A percentile compares a stretch with the other conserved stretches of the same genome.
phyloP scores from a whole-genome alignment of 108 stramenopile species.

The Nitzschia inconspicua region DNA sequence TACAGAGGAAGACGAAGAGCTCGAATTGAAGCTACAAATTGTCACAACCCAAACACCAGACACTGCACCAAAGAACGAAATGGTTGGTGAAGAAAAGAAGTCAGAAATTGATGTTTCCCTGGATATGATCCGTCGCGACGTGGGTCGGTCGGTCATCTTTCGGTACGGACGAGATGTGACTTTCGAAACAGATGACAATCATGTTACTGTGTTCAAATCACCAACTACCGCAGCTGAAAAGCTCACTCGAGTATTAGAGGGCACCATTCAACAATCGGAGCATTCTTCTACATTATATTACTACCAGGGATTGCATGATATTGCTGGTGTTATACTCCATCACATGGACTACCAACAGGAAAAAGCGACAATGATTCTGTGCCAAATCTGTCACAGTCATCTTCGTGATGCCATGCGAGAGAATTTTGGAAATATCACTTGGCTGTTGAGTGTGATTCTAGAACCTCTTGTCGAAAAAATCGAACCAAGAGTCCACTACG shows the following conservation, averaged over 20 bases:
- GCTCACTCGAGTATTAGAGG: slow-evolving; percentile 22
- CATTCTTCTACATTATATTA: slow-evolving; percentile 23
- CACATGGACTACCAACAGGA: slow-evolving; percentile 42
- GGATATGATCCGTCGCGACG: slow-evolving; percentile 36
- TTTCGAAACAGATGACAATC: background rate
- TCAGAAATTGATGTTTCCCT: slow-evolving; percentile 9
- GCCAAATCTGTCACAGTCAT: slow-evolving; percentile 26
- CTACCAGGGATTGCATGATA: slow-evolving; percentile 46
- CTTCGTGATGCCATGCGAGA: slow-evolving; percentile 43
- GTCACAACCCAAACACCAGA: no score
- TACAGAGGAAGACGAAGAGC: no score
- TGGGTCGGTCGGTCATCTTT: slow-evolving; percentile 32
- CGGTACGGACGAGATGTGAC: slow-evolving; percentile 9
- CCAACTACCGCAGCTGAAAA: slow-evolving; percentile 17
- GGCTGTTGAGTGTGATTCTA: slow-evolving; percentile 19
- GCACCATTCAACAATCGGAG: slow-evolving; percentile 8
- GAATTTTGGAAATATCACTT: slow-evolving; percentile 28
- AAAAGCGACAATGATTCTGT: slow-evolving; percentile 13
- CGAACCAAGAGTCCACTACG: slow-evolving; percentile 29
- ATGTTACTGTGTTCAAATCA: no score
- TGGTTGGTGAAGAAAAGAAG: slow-evolving; percentile 14
- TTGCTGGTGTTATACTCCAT: slow-evolving; percentile 44
- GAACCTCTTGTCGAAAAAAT: slow-evolving; percentile 32
- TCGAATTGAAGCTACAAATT: no score
- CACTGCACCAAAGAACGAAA: background rate